phyloP scores from a whole-genome alignment of 257 asterid species.

The Craterostigma plantagineum region DNA sequence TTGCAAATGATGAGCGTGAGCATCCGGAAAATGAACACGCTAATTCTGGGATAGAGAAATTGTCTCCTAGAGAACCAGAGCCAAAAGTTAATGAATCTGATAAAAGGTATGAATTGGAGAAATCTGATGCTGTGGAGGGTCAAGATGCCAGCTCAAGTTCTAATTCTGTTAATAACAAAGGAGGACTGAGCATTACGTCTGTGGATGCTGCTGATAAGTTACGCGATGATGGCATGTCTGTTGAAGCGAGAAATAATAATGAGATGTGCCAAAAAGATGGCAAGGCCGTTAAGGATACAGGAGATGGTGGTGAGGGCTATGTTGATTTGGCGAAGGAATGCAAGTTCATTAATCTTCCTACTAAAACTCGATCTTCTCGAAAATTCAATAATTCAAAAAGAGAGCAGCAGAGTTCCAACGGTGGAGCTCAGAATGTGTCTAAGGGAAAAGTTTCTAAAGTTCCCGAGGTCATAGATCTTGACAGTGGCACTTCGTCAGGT shows the following conservation, averaged over 20 bases:
- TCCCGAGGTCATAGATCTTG: slow-evolving; percentile 23
- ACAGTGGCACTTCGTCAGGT: slow-evolving; percentile 22
- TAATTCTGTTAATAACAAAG: too few relatives aligned
- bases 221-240: slow-evolving; percentile 19
- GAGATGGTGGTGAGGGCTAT: slow-evolving; percentile 18
- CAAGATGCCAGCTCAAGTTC: slow-evolving; percentile 15
- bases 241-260: too few relatives aligned
- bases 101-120: slow-evolving; percentile 19
- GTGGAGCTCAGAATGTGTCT: slow-evolving; percentile 17
- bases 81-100: slow-evolving; percentile 17
- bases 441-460: slow-evolving; percentile 24
- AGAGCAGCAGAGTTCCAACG: slow-evolving; percentile 14
- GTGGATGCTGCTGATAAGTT: slow-evolving; percentile 15
- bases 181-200: background rate
- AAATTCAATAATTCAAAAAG: slow-evolving; percentile 26
- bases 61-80: slow-evolving; percentile 21
- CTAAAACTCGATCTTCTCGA: slow-evolving; percentile 55
- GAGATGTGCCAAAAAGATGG: slow-evolving; percentile 16
- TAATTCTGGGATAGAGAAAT: slow-evolving; percentile 19
- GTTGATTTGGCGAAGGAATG: slow-evolving; percentile 39
- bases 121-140: slow-evolving; percentile 20
- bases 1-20: slow-evolving; percentile 16
- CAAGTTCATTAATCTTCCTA: slow-evolving; percentile 45
- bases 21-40: slow-evolving; percentile 25
- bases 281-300: slow-evolving; percentile 11